Conservation (phyloP, 148 eudicot genomes). For the Rhododendron ovatum region DNA sequence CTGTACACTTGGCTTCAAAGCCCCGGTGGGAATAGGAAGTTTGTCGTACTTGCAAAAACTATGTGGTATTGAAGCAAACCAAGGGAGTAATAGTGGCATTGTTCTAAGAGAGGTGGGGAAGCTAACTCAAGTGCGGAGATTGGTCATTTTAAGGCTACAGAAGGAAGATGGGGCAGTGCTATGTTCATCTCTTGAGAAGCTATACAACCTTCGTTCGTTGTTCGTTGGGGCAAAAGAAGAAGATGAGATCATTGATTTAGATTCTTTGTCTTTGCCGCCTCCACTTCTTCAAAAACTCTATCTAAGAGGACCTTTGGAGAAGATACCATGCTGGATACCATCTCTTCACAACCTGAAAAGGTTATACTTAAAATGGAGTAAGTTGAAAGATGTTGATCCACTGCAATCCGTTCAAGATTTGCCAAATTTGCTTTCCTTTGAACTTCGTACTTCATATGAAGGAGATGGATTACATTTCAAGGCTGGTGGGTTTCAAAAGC, state of each 20-base stretch:
- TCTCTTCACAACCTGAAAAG: no score
- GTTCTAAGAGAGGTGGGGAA: constrained; percentile 14
- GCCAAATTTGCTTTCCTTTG: background rate
- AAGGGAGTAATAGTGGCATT: background rate
- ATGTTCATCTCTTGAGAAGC: background rate
- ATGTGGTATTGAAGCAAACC: background rate
- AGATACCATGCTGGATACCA: background rate
- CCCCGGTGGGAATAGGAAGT: no score
- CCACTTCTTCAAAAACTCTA: background rate
- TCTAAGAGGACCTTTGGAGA: background rate
- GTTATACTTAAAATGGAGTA: background rate
- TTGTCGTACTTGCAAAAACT: no score
- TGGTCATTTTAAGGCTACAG: background rate
- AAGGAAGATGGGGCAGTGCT: no score
- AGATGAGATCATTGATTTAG: background rate
- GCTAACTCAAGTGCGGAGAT: constrained; percentile 14
- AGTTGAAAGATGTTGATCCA: background rate
- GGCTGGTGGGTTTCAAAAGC: constrained; percentile 18
- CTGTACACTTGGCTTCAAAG: no score
- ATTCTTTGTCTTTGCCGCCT: background rate
- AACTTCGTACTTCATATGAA: background rate
- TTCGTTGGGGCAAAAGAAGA: background rate
- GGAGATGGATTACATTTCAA: constrained; percentile 17
- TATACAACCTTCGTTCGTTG: background rate
- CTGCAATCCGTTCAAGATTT: background rate